phyloP scores from a whole-genome alignment of 495 filamentous ascomycete genomes.

The Pseudomonodictys pantanalensis region DNA sequence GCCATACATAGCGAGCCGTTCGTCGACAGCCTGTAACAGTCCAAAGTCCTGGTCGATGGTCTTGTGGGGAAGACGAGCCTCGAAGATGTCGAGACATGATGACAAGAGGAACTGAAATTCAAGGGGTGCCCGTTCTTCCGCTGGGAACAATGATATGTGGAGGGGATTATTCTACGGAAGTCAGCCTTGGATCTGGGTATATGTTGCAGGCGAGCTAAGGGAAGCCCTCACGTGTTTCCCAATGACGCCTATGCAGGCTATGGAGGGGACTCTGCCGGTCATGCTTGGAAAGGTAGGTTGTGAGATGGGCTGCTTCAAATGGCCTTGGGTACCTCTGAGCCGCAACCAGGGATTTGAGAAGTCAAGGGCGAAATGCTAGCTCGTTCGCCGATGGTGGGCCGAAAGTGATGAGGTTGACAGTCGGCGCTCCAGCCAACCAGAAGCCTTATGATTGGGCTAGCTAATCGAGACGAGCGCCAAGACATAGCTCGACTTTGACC shows the following conservation, averaged over 20 bases:
- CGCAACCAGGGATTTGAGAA: no score
- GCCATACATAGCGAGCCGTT: slow-evolving; percentile 85
- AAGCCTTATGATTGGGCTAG: slow-evolving; percentile 4
- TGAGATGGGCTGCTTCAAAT: no score
- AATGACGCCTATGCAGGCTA: slow-evolving; percentile 90
- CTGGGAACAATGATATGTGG: slow-evolving; percentile 85
- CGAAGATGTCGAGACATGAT: slow-evolving; percentile 89
- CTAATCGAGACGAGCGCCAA: slow-evolving; percentile 9
- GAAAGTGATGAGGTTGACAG: no score
- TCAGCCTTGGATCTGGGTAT: slow-evolving; percentile 21
- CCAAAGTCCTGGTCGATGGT: slow-evolving; percentile 82
- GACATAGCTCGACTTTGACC: slow-evolving; percentile 18
- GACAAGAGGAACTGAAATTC: slow-evolving; percentile 91
- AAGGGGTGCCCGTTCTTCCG: slow-evolving; percentile 58
- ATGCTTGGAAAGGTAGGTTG: slow-evolving; percentile 11
- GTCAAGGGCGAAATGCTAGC: no score
- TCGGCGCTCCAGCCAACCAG: slow-evolving; percentile 17
- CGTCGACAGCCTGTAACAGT: slow-evolving; percentile 86
- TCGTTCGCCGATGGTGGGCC: no score
- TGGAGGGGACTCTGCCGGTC: slow-evolving; percentile 53
- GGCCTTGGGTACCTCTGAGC: no score
- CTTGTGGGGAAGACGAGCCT: slow-evolving; percentile 63
- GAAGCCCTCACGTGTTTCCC: slow-evolving; percentile 71
- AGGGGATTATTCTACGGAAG: slow-evolving; percentile 82
- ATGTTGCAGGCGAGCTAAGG: neutral